Conservation (phyloP, 768 basidiomycete species). For the Podaxis pistillaris region DNA sequence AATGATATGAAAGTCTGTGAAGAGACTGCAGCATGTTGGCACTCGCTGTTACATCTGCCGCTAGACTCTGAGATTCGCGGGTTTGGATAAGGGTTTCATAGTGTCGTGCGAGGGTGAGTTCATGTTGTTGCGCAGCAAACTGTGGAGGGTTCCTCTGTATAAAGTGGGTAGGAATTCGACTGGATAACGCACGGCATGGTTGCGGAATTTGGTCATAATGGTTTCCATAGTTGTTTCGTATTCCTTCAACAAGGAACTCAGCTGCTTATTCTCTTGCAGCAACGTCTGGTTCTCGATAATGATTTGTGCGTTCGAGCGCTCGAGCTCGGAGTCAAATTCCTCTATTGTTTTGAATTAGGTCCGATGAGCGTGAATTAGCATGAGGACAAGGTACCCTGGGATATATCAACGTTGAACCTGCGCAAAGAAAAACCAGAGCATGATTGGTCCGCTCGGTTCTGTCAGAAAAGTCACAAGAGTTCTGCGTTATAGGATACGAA, state of each 20-base stretch:
- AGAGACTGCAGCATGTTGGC: constrained; percentile 64
- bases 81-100: constrained; percentile 80
- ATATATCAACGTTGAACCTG: constrained; percentile 85
- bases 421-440: constrained; percentile 77
- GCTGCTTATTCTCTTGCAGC: constrained; percentile 93
- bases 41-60: constrained; percentile 55
- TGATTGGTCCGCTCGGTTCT: constrained; percentile 75
- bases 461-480: constrained; percentile 18
- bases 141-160: constrained; percentile 28
- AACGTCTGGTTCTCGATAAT: constrained; percentile 93
- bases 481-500: background rate
- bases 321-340: constrained; percentile 88
- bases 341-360: constrained; percentile 60
- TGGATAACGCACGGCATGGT: constrained; percentile 69
- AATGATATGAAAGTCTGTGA: constrained; percentile 64
- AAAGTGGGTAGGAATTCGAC: constrained; percentile 6
- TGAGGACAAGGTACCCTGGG: constrained; percentile 55
- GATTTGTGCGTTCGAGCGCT: constrained; percentile 84
- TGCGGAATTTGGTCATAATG: constrained; percentile 95
- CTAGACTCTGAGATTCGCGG: constrained; percentile 56
- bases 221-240: constrained; percentile 94
- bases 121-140: constrained; percentile 92
- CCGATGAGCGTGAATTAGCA: constrained; percentile 20
- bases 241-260: constrained; percentile 85
- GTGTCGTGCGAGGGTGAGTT: constrained; percentile 81